phyloP scores from a whole-genome alignment of 306 rosid genomes.

The Purshia tridentata region DNA sequence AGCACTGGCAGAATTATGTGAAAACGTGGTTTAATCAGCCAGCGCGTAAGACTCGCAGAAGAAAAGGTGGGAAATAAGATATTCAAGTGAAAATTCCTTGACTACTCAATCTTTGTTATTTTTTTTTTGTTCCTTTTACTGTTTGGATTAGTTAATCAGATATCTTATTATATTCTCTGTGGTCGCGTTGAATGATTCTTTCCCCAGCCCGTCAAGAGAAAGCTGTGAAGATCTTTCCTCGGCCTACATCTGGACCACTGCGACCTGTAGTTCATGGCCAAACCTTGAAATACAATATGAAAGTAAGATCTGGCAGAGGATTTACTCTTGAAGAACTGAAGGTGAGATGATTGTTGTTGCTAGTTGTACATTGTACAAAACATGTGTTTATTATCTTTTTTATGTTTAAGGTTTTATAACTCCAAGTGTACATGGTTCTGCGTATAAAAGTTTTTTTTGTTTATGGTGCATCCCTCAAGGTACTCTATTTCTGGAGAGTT shows the following conservation, averaged over 20 bases:
- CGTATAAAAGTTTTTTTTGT: background rate
- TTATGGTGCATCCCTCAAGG: background rate
- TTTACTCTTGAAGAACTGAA: slow-evolving; percentile 46
- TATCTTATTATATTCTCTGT: background rate
- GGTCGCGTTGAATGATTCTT: background rate
- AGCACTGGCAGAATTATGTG: slow-evolving; percentile 74
- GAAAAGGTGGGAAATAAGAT: slow-evolving; percentile 38
- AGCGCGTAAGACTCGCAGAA: slow-evolving; percentile 62
- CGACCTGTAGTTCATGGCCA: slow-evolving; percentile 70
- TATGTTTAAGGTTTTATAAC: no score
- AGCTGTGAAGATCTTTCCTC: slow-evolving; percentile 64
- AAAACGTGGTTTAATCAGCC: slow-evolving; percentile 79
- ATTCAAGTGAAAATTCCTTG: no score
- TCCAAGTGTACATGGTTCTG: no score
- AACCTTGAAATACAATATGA: slow-evolving; percentile 67
- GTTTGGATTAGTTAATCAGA: background rate
- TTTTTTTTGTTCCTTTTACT: background rate
- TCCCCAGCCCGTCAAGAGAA: slow-evolving; percentile 63
- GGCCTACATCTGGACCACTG: slow-evolving; percentile 62
- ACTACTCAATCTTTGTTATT: background rate
- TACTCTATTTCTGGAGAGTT: background rate
- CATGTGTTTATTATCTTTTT: no score
- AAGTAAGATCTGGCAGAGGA: slow-evolving; percentile 64
- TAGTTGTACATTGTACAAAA: no score
- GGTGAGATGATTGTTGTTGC: background rate